Base-by-base conservation (phyloP, 495 filamentous ascomycete species). In the Neurospora terricola region DNA sequence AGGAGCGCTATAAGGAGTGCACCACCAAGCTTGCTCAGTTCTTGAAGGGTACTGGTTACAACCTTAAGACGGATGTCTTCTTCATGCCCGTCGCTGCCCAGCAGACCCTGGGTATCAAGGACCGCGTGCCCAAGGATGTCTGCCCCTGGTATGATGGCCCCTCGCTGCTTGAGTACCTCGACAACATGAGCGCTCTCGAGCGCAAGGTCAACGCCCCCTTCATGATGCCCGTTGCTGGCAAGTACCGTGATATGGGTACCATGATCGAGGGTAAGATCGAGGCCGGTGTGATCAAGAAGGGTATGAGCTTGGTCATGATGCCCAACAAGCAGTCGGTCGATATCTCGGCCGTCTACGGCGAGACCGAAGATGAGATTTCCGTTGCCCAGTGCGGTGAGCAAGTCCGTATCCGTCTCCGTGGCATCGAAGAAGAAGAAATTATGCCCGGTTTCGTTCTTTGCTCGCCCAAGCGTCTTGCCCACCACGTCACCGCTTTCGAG, bases 51-150 rank as follows among this genome's bases (percentile, higher is more conserved):
- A 91, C 96, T 27, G 95, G 95, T 39, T 98, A 98, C 85, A 94
- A 94, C 83, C 86, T 91, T 18, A 98, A 97, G 86, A 91, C 86
- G 10, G 94, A 99, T 76, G 84, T 99, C 40, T 89, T 88, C 77
- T 96, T 94, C 85, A 98, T 99, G 95, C 96, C 96, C 42, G 93
- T 99, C 73, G 95, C 94, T 66, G 96, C 96, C 12, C 92, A 97
- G 81, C 88, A 90, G 71, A 90, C 92, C 4, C 74, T 92, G 71
- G 92, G 92, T 77, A 92, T 99, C 85, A 96, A 98, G 82, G 89
- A 94, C 75, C 91, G 94, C 62, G 86, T 98, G 9, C 88, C 94
- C 3, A 89, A 91, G 75, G 89, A 90, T n/a, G 69, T 94, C 7
- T 87, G 86, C 69, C 87, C 92, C 8, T 99, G 93, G 91, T 96